Percentiles rank a stretch among this genome's conserved stretches.
Evolutionary conservation across 2,329 filamentous ascomycete species (phyloP).

Genomic region (Ophiostoma perfectum): DNA sequence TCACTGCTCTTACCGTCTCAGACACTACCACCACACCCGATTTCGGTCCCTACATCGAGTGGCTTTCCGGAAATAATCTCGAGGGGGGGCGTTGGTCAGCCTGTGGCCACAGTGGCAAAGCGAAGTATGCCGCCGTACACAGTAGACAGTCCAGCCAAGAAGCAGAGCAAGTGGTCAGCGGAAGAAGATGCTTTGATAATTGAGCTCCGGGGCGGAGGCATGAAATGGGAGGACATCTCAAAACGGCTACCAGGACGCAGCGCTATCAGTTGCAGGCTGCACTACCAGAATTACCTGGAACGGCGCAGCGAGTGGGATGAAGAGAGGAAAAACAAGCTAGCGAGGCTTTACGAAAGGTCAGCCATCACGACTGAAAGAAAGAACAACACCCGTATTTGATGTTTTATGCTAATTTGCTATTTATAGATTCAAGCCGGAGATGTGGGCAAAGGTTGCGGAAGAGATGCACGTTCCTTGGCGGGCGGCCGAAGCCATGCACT

Average conservation of each 20-base stretch:
- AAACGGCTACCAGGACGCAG: slow-evolving; percentile 85
- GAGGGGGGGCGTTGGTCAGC: not conserved
- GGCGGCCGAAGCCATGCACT: slow-evolving; percentile 96
- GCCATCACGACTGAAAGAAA: not conserved
- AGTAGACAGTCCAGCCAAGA: slow-evolving; percentile 71
- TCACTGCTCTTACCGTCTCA: not conserved
- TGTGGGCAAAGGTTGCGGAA: slow-evolving; percentile 94
- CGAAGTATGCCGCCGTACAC: slow-evolving; percentile 50
- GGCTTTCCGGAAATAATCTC: not conserved
- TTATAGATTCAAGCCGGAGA: slow-evolving; percentile 86
- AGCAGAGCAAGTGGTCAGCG: slow-evolving; percentile 93
- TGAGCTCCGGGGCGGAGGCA: slow-evolving; percentile 78
- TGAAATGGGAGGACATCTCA: slow-evolving; percentile 99
- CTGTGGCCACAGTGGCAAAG: not conserved
- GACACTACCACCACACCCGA: not conserved
- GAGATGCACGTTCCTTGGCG: slow-evolving; percentile 95
- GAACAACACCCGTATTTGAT: slow-evolving; percentile 17
- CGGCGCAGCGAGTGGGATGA: slow-evolving; percentile 92
- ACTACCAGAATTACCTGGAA: slow-evolving; percentile 97
- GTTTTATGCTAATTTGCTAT: not conserved
- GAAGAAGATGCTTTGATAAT: slow-evolving; percentile 94
- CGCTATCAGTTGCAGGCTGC: slow-evolving; percentile 86
- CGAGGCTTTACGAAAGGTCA: slow-evolving; percentile 88
- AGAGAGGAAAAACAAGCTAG: slow-evolving; percentile 94
- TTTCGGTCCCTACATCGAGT: not conserved